Base-by-base conservation (phyloP, 352 stramenopile species). In the Phytophthora constricta region DNA sequence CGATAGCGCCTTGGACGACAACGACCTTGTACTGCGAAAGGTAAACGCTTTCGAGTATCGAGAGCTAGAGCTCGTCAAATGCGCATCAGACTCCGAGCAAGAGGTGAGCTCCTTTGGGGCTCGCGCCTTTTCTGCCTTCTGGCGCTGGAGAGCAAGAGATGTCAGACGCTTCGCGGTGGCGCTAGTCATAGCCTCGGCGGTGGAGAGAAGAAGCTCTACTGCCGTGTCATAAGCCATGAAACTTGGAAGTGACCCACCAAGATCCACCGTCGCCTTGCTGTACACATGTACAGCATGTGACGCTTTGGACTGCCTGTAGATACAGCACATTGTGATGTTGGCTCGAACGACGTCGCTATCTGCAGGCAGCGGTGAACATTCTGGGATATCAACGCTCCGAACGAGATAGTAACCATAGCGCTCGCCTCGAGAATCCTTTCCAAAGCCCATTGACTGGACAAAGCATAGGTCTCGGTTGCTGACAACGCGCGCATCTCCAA, bases 341-440 rank as follows among this genome's bases (percentile, higher is more conserved):
- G 82, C 77, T 20, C 79, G 78, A 20, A 80, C 68, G 5, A 90
- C 70, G 41, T 77, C 67, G 17, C 72, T 73, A 51, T 70, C 76
- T 56, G 85, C 71, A 1, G 72, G 66, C 50, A 87, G 73, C n/a
- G 73, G 58, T 0, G 80, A 81, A 55, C 81, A 88, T 23, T 76
- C 74, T 0, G 74, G 60, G 0, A 84, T 55, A 13, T 87, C 75
- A 3, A 91, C 66, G 8, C 80, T 89, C 53, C 84, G 72, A 22
- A 89, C 68, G 37, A 91, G 57, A 33, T 89, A 78, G 58, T 81
- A 87, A 14, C 78, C 83, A 42, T 84, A 89, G 25, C 68, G 69
- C 20, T 79, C 48, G 4, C 79, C 76, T 16, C 73, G 53, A 0
- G 51, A 42, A 43, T 89, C 80, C 1, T 63, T 50, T 4, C 61